A percentile compares a stretch with the other conserved stretches of the same genome.
phyloP scores from a whole-genome alignment of 306 rosid genomes.

The Begonia peltatifolia region DNA sequence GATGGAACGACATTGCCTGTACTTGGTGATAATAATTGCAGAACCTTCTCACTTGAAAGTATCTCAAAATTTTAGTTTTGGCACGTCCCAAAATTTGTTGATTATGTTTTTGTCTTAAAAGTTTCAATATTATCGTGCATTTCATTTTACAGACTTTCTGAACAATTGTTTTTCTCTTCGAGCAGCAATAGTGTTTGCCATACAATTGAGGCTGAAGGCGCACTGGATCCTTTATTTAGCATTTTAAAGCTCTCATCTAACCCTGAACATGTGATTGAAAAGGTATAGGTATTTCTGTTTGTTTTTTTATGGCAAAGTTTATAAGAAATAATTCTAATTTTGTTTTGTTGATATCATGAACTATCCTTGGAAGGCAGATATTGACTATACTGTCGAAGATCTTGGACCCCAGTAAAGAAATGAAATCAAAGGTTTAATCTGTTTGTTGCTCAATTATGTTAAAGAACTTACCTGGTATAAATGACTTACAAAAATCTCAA shows the following conservation, averaged over 20 bases:
- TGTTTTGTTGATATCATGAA: conserved; percentile 13
- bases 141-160: not conserved
- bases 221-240: conserved; percentile 35
- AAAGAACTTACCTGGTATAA: conserved; percentile 11
- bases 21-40: no score
- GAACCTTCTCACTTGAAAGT: no score
- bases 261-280: conserved; percentile 33
- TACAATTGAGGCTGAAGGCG: conserved; percentile 60
- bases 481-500: conserved; percentile 28
- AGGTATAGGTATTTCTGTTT: conserved; percentile 28
- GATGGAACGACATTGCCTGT: no score
- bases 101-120: no score
- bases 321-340: not conserved
- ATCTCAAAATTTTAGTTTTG: no score
- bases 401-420: conserved; percentile 62
- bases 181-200: conserved; percentile 65
- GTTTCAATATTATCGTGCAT: no score
- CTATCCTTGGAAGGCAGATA: conserved; percentile 39
- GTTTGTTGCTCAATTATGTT: conserved; percentile 11
- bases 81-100: no score
- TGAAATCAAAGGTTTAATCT: conserved; percentile 63
- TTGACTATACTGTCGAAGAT: conserved; percentile 50
- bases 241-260: conserved; percentile 33
- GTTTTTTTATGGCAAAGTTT: conserved; percentile 2
- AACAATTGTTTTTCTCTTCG: conserved; percentile 10